These are phyloP conservation scores for Coccomyxa sp. DNA, from an alignment of 139 green algal genomes.

Conservation along the genomic window DNA sequence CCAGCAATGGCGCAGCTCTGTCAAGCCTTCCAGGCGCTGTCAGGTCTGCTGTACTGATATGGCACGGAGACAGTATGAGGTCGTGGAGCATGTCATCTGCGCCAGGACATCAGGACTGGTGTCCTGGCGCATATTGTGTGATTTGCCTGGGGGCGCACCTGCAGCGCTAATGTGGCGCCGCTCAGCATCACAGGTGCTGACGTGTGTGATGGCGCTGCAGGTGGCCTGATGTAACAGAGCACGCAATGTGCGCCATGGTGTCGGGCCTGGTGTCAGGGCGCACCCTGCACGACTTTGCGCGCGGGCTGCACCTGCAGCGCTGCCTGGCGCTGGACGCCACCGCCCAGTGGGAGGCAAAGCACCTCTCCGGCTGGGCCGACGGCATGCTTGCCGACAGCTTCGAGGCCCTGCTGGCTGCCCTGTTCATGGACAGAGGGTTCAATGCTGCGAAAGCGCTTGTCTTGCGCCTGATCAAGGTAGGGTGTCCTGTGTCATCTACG, in stretches of 20 bases:
- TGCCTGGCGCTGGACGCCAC: conserved; percentile 8
- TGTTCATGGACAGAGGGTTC: conserved; percentile 29
- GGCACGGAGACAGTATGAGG: no score
- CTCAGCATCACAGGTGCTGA: no score
- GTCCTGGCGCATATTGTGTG: no score
- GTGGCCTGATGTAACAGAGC: conserved; percentile 21
- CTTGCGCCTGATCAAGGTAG: background rate
- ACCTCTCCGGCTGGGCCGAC: background rate
- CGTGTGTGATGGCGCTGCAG: conserved; percentile 13
- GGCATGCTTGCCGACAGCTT: conserved; percentile 30
- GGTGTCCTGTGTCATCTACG: no score
- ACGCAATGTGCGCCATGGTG: conserved; percentile 13
- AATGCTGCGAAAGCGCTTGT: background rate
- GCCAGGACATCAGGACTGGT: no score
- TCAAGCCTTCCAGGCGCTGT: no score
- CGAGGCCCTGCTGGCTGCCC: conserved; percentile 38
- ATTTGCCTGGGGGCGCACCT: no score
- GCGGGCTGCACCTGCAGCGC: conserved; percentile 21
- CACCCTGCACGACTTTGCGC: background rate
- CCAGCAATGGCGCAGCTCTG: no score
- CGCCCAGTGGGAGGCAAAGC: background rate
- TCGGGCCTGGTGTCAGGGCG: conserved; percentile 18
- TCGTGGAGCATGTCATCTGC: no score
- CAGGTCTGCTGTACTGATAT: no score
- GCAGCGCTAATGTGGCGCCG: no score